Percentiles rank a stretch among this genome's conserved stretches.
Evolutionary conservation across 495 filamentous ascomycete genomes (phyloP).

Genomic region (Xylaria nigripes): DNA sequence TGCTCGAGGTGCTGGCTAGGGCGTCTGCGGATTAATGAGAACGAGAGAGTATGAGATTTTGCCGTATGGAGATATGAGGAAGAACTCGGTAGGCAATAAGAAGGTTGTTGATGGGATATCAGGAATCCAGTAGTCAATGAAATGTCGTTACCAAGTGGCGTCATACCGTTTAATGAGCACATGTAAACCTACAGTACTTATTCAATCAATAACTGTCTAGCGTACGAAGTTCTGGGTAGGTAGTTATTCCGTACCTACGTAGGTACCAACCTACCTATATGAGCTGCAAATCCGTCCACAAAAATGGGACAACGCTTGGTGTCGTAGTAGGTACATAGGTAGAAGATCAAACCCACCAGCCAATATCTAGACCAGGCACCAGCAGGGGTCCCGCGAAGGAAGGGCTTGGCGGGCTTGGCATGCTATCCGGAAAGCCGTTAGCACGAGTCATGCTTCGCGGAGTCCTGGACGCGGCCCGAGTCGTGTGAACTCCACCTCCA

Average conservation of each 20-base stretch:
- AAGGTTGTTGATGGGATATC: not conserved
- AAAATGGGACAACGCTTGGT: too few species aligned
- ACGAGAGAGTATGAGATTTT: not conserved
- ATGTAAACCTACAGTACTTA: too few species aligned
- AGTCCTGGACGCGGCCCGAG: not conserved
- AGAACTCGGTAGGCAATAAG: not conserved
- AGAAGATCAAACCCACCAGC: too few species aligned
- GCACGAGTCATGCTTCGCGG: not conserved
- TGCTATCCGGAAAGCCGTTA: not conserved
- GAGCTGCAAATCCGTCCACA: too few species aligned
- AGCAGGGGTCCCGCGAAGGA: not conserved
- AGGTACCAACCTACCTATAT: too few species aligned
- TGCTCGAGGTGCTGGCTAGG: constrained; percentile 74
- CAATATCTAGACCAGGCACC: too few species aligned
- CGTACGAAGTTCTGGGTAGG: too few species aligned
- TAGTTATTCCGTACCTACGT: too few species aligned
- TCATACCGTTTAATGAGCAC: too few species aligned
- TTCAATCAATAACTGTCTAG: too few species aligned
- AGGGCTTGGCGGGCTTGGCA: not conserved
- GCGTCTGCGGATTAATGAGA: constrained; percentile 54
- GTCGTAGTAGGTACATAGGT: too few species aligned
- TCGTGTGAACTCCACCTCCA: not conserved
- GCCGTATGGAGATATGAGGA: not conserved
- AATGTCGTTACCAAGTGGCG: not conserved
- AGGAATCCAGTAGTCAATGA: not conserved